Evolutionary conservation across 176 grass and related monocot species (phyloP).

Genomic region (Aegilops sharonensis): DNA sequence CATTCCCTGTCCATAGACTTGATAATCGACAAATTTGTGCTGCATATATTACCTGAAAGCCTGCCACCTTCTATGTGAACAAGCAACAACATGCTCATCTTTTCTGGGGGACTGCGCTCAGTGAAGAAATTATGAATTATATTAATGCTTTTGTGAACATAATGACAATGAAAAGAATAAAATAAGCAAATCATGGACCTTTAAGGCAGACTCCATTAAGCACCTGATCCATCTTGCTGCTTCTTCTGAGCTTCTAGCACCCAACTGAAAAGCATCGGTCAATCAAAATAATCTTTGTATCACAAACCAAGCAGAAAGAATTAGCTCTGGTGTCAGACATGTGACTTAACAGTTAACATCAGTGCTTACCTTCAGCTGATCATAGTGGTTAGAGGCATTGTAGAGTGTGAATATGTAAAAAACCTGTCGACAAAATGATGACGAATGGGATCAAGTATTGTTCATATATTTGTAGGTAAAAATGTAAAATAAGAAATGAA

Average conservation of each 20-base stretch:
- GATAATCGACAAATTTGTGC: conserved; percentile 17
- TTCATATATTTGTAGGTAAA: conserved; percentile 6
- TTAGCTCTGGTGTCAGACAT: background rate
- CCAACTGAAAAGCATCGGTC: conserved; percentile 61
- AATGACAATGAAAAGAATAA: conserved; percentile 11
- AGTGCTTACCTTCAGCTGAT: conserved; percentile 74
- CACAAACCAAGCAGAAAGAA: conserved; percentile 25
- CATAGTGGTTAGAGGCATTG: conserved; percentile 78
- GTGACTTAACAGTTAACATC: conserved; percentile 2
- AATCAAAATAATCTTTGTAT: conserved; percentile 13
- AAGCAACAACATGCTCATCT: conserved; percentile 68
- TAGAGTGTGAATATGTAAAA: conserved; percentile 96
- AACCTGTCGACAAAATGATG: conserved; percentile 42
- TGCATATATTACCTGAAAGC: conserved; percentile 62
- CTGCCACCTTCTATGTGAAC: conserved; percentile 72
- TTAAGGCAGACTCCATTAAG: conserved; percentile 79
- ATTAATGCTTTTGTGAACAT: conserved; percentile 34
- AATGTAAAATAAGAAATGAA: background rate
- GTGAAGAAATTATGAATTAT: conserved; percentile 24
- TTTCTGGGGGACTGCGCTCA: conserved; percentile 51
- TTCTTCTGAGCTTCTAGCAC: conserved; percentile 95
- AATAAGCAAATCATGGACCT: conserved; percentile 52
- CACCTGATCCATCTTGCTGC: conserved; percentile 86
- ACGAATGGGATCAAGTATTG: conserved; percentile 4
- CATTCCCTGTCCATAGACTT: background rate